These are phyloP conservation scores for Pseudoturritis turrita DNA, from an alignment of 345 rosid species.

Conservation along the genomic window DNA sequence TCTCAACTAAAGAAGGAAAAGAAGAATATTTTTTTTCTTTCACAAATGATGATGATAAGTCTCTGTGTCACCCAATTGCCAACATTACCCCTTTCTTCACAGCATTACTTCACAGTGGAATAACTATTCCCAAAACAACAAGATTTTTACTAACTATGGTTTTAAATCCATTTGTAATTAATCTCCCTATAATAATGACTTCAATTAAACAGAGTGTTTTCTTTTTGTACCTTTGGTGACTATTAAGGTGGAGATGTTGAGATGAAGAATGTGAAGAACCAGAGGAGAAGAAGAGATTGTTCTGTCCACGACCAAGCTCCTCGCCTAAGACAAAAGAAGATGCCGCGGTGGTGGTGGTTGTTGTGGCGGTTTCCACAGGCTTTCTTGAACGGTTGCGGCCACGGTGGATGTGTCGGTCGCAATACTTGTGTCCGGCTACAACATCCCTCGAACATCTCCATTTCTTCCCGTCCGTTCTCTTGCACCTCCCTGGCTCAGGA, in stretches of 20 bases:
- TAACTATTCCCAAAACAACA: slow-evolving; percentile 11
- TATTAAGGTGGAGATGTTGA: slow-evolving; percentile 25
- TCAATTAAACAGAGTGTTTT: neutral
- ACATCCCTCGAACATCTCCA: slow-evolving; percentile 96
- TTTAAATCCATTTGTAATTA: neutral
- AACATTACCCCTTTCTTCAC: slow-evolving; percentile 36
- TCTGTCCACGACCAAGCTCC: slow-evolving; percentile 20
- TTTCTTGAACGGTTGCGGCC: slow-evolving; percentile 99
- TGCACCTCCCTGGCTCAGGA: slow-evolving; percentile 83
- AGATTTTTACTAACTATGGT: neutral
- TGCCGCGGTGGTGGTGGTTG: neutral
- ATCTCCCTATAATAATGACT: neutral
- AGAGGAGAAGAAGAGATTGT: slow-evolving; percentile 23
- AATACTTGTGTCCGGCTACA: slow-evolving; percentile 76
- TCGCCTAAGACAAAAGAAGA: slow-evolving; percentile 21
- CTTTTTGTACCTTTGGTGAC: slow-evolving; percentile 23
- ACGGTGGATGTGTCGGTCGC: slow-evolving; percentile 98
- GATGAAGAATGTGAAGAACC: slow-evolving; percentile 21
- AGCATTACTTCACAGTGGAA: slow-evolving; percentile 20
- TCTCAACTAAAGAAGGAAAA: slow-evolving; percentile 18
- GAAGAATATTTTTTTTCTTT: slow-evolving; percentile 4
- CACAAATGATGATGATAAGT: slow-evolving; percentile 27
- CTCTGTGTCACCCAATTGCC: slow-evolving; percentile 36
- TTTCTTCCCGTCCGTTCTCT: slow-evolving; percentile 87
- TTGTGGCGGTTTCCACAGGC: slow-evolving; percentile 76